phyloP scores from a whole-genome alignment of 805 yeast species.

The Monosporozyma servazzii region DNA sequence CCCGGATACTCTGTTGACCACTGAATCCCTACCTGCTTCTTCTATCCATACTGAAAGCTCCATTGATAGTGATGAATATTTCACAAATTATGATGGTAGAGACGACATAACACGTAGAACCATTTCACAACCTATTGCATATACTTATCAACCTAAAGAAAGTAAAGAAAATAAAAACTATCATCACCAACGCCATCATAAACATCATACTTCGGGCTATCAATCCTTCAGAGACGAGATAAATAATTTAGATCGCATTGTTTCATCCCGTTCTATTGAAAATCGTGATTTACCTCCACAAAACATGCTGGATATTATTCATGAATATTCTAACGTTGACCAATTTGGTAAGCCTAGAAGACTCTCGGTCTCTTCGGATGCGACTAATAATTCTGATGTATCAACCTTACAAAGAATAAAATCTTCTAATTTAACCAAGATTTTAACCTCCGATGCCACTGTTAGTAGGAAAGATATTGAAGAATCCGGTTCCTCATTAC shows the following conservation, averaged over 20 bases:
- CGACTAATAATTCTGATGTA: background rate
- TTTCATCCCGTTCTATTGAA: slow-evolving; percentile 16
- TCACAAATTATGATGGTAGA: background rate
- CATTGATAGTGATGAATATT: slow-evolving; percentile 2
- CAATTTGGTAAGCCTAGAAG: slow-evolving; percentile 25
- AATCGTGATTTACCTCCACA: slow-evolving; percentile 35
- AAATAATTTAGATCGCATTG: background rate
- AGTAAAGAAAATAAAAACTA: slow-evolving; percentile 1
- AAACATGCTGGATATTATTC: slow-evolving; percentile 37
- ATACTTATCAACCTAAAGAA: slow-evolving; percentile 7
- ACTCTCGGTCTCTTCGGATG: slow-evolving; percentile 6
- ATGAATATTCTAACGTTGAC: slow-evolving; percentile 35
- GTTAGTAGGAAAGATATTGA: slow-evolving; percentile 25
- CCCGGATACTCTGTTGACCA: background rate
- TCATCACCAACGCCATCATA: slow-evolving; percentile 3
- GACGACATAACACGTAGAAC: slow-evolving; percentile 8
- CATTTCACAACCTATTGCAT: slow-evolving; percentile 19
- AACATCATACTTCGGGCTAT: background rate
- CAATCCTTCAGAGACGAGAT: background rate
- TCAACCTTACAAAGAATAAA: slow-evolving; percentile 11
- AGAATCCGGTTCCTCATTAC: slow-evolving; percentile 24
- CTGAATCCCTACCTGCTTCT: slow-evolving; percentile 6
- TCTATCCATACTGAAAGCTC: slow-evolving; percentile 5
- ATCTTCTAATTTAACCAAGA: slow-evolving; percentile 24
- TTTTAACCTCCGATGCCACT: slow-evolving; percentile 29